A percentile compares a stretch with the other conserved stretches of the same genome.
These are phyloP conservation scores for Aspergillus hiratsukae DNA, from an alignment of 2,329 filamentous ascomycete genomes.

Conservation along the genomic window DNA sequence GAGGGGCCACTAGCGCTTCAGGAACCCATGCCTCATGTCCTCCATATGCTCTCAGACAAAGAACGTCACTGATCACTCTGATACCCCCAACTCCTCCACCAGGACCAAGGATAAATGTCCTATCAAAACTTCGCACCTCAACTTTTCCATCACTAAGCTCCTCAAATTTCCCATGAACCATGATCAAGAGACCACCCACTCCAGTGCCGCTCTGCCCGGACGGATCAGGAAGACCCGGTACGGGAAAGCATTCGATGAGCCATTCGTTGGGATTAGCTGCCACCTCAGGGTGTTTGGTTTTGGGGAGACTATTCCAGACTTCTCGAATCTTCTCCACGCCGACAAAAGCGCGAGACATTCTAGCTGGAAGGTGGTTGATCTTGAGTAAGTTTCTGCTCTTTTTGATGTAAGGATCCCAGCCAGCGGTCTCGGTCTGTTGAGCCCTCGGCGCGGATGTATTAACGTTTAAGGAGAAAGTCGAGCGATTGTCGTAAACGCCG, in stretches of 20 bases:
- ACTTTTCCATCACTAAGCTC: conserved; percentile 61
- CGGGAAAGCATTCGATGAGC: conserved; percentile 74
- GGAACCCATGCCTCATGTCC: conserved; percentile 50
- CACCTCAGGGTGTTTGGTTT: conserved; percentile 70
- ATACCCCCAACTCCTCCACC: conserved; percentile 63
- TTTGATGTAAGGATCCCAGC: conserved; percentile 71
- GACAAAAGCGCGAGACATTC: conserved; percentile 62
- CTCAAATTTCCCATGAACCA: conserved; percentile 78
- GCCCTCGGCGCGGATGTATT: conserved; percentile 57
- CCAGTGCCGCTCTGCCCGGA: conserved; percentile 58
- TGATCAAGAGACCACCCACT: conserved; percentile 73
- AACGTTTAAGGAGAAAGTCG: conserved; percentile 70
- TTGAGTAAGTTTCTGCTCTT: conserved; percentile 73
- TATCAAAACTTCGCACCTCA: conserved; percentile 70
- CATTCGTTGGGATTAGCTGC: conserved; percentile 65
- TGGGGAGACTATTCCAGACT: conserved; percentile 66
- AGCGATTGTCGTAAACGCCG: conserved; percentile 70
- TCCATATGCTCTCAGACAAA: conserved; percentile 66
- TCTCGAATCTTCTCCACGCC: conserved; percentile 63
- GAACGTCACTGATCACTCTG: conserved; percentile 74
- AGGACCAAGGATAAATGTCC: conserved; percentile 74
- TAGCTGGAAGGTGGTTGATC: conserved; percentile 57
- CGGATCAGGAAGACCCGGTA: conserved; percentile 67
- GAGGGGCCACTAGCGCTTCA: conserved; percentile 26
- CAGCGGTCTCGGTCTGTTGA: conserved; percentile 44